phyloP scores from a whole-genome alignment of 306 rosid species.

The Sicyos edulis region DNA sequence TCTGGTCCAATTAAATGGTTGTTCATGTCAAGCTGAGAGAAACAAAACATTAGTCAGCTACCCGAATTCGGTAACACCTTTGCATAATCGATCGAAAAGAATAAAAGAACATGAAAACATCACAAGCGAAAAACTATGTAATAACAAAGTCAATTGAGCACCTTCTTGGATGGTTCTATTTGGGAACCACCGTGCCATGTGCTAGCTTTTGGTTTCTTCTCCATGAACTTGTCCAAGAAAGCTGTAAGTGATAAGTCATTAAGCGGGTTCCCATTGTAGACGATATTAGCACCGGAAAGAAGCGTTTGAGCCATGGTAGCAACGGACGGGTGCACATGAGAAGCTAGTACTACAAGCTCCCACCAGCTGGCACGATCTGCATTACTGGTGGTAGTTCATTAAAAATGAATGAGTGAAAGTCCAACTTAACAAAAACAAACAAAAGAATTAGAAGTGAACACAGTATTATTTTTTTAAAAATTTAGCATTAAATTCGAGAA shows the following conservation, averaged over 20 bases:
- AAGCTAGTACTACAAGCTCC: slow-evolving; percentile 84
- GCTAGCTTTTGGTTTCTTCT: slow-evolving; percentile 76
- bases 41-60: slow-evolving; percentile 25
- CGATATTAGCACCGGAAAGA: slow-evolving; percentile 82
- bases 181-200: slow-evolving; percentile 95
- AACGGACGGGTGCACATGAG: slow-evolving; percentile 89
- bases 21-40: slow-evolving; percentile 59
- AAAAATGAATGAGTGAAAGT: not conserved
- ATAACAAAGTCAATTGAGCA: slow-evolving; percentile 16
- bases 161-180: slow-evolving; percentile 94
- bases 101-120: not conserved
- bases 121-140: not conserved
- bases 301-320: slow-evolving; percentile 82
- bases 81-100: not conserved
- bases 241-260: slow-evolving; percentile 70
- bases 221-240: slow-evolving; percentile 94
- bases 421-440: not conserved
- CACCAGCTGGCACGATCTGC: slow-evolving; percentile 90
- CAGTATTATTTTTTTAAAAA: no score
- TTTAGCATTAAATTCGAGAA: not conserved
- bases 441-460: not conserved
- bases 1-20: slow-evolving; percentile 67
- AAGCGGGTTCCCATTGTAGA: slow-evolving; percentile 85
- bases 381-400: slow-evolving; percentile 46
- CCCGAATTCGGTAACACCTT: not conserved